Evolutionary conservation across 2,329 filamentous ascomycete species (phyloP).

Genomic region (Pestalotiopsis sp.): DNA sequence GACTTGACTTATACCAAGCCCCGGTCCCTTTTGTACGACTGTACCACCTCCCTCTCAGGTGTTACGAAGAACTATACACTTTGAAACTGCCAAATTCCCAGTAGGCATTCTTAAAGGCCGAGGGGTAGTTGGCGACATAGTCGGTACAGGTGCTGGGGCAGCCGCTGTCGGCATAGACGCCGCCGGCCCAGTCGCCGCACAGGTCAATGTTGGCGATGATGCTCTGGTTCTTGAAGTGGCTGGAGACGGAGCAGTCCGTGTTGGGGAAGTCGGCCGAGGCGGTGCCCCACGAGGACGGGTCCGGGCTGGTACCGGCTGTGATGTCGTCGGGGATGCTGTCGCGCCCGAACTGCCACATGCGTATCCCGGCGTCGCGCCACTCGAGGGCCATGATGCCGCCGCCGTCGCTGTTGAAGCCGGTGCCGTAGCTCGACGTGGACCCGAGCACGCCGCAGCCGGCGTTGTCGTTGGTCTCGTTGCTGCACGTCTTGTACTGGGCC

Average conservation of each 20-base stretch:
- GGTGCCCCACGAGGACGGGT: slow-evolving; percentile 64
- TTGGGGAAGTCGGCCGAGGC: slow-evolving; percentile 68
- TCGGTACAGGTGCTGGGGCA: slow-evolving; percentile 59
- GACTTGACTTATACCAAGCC: not conserved
- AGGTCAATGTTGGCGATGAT: slow-evolving; percentile 70
- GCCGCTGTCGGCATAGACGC: slow-evolving; percentile 47
- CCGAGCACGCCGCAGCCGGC: slow-evolving; percentile 60
- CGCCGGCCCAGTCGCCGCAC: slow-evolving; percentile 59
- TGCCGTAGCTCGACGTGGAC: slow-evolving; percentile 48
- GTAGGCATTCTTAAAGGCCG: slow-evolving; percentile 60
- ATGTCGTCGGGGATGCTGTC: slow-evolving; percentile 55
- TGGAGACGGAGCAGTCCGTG: slow-evolving; percentile 61
- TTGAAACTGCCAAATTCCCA: slow-evolving; percentile 68
- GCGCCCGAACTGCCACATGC: slow-evolving; percentile 63
- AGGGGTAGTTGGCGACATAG: slow-evolving; percentile 60
- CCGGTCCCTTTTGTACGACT: not conserved
- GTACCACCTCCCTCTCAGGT: not conserved
- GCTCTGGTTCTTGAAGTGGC: slow-evolving; percentile 66
- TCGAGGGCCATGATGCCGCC: slow-evolving; percentile 66
- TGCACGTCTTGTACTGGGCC: slow-evolving; percentile 47
- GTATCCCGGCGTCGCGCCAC: slow-evolving; percentile 62
- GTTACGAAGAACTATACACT: slow-evolving; percentile 50
- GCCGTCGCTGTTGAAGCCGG: slow-evolving; percentile 52
- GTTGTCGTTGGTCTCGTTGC: slow-evolving; percentile 53
- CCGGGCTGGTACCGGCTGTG: slow-evolving; percentile 46